phyloP scores from a whole-genome alignment of 1,284 basidiomycete genomes.

The Spongiforma sp. region DNA sequence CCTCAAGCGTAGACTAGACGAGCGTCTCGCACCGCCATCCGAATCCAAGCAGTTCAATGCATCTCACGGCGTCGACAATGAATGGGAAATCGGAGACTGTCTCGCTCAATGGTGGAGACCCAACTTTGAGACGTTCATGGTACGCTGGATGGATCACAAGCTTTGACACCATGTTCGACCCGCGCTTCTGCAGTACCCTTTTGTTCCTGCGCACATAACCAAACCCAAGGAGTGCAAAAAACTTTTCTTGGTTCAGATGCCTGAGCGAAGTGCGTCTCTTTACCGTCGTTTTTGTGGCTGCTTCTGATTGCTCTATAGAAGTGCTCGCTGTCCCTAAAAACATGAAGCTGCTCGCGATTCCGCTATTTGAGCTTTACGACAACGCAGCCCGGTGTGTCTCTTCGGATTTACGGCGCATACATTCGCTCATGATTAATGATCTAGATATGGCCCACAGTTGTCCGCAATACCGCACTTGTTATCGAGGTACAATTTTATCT shows the following conservation, averaged over 20 bases:
- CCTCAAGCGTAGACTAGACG: constrained; percentile 86
- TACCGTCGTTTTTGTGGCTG: neutral
- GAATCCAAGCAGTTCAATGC: constrained; percentile 70
- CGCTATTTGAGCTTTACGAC: constrained; percentile 96
- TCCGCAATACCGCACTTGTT: constrained; percentile 94
- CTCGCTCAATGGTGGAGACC: constrained; percentile 98
- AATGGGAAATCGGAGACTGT: constrained; percentile 96
- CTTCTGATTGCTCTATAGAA: constrained; percentile 55
- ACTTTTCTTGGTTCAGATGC: constrained; percentile 94
- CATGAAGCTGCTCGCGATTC: constrained; percentile 97
- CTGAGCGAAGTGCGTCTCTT: constrained; percentile 79
- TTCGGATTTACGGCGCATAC: neutral
- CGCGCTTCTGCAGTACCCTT: constrained; percentile 78
- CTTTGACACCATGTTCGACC: constrained; percentile 4
- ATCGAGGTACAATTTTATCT: constrained; percentile 84
- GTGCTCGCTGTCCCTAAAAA: constrained; percentile 97
- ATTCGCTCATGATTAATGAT: neutral
- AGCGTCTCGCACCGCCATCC: constrained; percentile 82
- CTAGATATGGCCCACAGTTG: constrained; percentile 72
- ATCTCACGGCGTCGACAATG: constrained; percentile 77
- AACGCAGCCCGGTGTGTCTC: constrained; percentile 82
- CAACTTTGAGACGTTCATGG: constrained; percentile 98
- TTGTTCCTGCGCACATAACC: constrained; percentile 95
- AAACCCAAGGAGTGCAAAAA: constrained; percentile 99
- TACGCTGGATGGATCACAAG: constrained; percentile 45